These are phyloP conservation scores for Sorghum bicolor DNA, from an alignment of 176 grass and related monocot genomes.

Conservation along the genomic window DNA sequence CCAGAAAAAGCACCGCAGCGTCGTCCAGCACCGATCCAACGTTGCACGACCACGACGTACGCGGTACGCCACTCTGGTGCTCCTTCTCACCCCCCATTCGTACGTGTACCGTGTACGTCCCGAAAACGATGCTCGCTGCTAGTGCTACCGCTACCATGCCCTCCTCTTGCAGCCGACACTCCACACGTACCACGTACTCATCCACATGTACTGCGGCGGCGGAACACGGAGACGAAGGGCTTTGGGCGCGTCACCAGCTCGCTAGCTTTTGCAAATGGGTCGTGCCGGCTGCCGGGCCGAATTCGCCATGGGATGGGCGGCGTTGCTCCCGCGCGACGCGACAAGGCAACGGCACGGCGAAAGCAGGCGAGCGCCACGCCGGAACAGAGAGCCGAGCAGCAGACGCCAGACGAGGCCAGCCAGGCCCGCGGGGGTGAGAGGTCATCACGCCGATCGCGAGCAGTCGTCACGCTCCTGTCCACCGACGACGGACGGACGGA, in stretches of 20 bases:
- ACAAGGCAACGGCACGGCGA: not conserved
- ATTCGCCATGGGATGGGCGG: not conserved
- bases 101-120: not conserved
- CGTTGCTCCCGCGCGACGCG: too few relatives aligned
- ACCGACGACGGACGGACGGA: too few relatives aligned
- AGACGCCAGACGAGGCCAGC: not conserved
- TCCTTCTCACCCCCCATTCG: not conserved
- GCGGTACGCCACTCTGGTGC: not conserved
- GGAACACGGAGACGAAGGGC: not conserved
- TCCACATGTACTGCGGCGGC: too few relatives aligned
- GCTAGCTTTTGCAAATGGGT: too few relatives aligned
- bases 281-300: not conserved
- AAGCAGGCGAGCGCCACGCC: not conserved
- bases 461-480: too few relatives aligned
- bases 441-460: not conserved
- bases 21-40: not conserved
- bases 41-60: not conserved
- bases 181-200: too few relatives aligned
- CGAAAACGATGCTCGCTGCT: not conserved
- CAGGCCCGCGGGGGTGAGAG: not conserved
- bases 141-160: too few relatives aligned
- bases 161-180: too few relatives aligned
- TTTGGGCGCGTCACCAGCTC: not conserved
- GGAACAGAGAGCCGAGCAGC: not conserved
- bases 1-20: conserved; percentile 2